Base-by-base conservation (phyloP, 2,329 filamentous ascomycete genomes). In the Pezicula carpinea region DNA sequence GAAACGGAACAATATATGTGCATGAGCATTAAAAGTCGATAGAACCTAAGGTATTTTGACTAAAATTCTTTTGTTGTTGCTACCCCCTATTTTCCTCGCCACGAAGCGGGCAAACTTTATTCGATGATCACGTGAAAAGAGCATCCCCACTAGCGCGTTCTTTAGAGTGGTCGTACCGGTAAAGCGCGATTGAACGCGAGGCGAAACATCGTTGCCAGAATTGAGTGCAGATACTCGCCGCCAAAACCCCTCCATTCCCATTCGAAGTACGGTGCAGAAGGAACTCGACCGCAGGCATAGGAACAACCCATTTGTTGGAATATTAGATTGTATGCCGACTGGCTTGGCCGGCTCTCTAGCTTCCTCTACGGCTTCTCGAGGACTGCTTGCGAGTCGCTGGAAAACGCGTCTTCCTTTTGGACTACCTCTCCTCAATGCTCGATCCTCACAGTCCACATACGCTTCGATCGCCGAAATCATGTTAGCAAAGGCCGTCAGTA, bases 391-490 rank as follows among this genome's bases (percentile, higher is more conserved):
- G 53, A 56, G 53, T 54, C 51, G 52, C 53, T 55, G 59, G 57
- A 62, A 56, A 56, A 52, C 47, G 26, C 48, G 47, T 41, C 39
- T 46, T 45, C 50, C 45, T 48, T 46, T 31, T 38, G 46, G 11
- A 43, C 17, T 13, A 26, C 18, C 18, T n/a, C 18, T 18, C 29
- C 22, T 52, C 46, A 45, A 60, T 62, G 53, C 52, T 50, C 47
- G 44, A 43, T 39, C n/a, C 35, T 40, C 22, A 31, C 44, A 35
- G 50, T 32, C 19, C 21, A 18, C 4, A 21, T 59, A 64, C 46
- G 59, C 61, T 34, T 60, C 61, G 18, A 62, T 63, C 44, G 57
- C 55, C 47, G 58, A 56, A 49, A 55, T 55, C 36, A 69, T 69
- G 67, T 53, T 69, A 47, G 43, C 45, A 19, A 52, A 61, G 38